Evolutionary conservation across 2,329 filamentous ascomycete genomes (phyloP).

Genomic region (Anthostomella pinea): DNA sequence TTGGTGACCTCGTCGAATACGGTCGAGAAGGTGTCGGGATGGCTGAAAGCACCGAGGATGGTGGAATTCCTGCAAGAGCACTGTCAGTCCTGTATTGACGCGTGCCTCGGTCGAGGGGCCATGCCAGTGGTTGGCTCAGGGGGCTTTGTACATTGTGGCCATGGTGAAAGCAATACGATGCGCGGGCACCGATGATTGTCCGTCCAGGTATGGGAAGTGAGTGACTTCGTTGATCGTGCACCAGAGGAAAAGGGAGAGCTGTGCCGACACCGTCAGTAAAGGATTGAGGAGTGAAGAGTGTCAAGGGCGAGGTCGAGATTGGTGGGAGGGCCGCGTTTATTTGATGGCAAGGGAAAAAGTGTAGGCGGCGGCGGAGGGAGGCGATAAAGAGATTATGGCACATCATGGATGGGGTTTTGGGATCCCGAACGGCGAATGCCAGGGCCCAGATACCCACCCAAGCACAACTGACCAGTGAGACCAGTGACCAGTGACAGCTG

Average conservation of each 20-base stretch:
- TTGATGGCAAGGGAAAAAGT: constrained; percentile 9
- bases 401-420: constrained; percentile 19
- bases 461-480: too few species aligned
- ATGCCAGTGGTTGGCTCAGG: neutral
- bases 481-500: too few species aligned
- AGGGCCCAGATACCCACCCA: too few species aligned
- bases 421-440: constrained; percentile 7
- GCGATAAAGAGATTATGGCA: constrained; percentile 22
- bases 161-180: constrained; percentile 17
- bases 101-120: constrained; percentile 1
- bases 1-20: constrained; percentile 64
- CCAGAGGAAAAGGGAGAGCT: constrained; percentile 2
- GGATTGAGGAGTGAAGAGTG: constrained; percentile 2
- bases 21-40: constrained; percentile 50
- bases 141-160: constrained; percentile 28
- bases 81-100: constrained; percentile 9
- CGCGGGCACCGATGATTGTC: constrained; percentile 2
- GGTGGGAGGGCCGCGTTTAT: too few species aligned
- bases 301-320: constrained; percentile 2
- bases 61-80: constrained; percentile 48
- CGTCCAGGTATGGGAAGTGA: constrained; percentile 4
- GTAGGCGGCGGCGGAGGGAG: constrained; percentile 11
- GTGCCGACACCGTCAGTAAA: constrained; percentile 1
- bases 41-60: constrained; percentile 42
- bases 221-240: constrained; percentile 4